These are phyloP conservation scores for Cytospora piceicola DNA, from an alignment of 2,329 filamentous ascomycete genomes.

Conservation along the genomic window DNA sequence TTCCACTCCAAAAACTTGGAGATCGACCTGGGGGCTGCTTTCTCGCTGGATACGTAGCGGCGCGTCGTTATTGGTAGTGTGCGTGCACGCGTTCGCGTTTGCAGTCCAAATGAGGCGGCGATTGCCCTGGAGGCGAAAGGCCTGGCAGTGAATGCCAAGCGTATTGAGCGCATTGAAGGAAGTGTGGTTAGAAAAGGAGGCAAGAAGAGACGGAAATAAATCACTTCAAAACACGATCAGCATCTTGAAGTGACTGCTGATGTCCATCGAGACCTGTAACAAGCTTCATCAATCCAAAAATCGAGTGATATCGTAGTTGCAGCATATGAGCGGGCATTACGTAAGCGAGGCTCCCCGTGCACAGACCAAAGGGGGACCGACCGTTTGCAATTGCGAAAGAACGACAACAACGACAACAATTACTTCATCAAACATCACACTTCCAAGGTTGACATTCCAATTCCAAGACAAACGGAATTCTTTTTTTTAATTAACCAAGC, in stretches of 20 bases:
- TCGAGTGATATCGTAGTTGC: no score
- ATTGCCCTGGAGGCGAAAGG: slow-evolving; percentile 5
- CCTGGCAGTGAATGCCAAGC: slow-evolving; percentile 24
- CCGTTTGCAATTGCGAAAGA: neutral
- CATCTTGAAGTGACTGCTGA: slow-evolving; percentile 2
- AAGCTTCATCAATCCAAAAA: no score
- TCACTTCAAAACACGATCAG: slow-evolving; percentile 4
- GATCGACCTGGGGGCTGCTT: slow-evolving; percentile 48
- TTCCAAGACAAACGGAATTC: neutral
- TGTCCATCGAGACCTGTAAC: neutral
- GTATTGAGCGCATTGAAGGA: slow-evolving; percentile 20
- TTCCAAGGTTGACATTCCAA: neutral
- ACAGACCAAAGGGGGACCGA: neutral
- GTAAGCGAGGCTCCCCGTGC: neutral
- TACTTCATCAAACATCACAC: neutral
- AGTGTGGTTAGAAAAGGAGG: neutral
- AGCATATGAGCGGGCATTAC: slow-evolving; percentile 1
- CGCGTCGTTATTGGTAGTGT: slow-evolving; percentile 12
- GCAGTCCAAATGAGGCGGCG: slow-evolving; percentile 3
- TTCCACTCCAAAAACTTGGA: slow-evolving; percentile 61
- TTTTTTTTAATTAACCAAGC: neutral
- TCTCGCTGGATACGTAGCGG: slow-evolving; percentile 31
- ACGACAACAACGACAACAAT: neutral
- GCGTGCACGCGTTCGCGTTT: neutral
- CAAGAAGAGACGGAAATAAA: neutral